phyloP scores from a whole-genome alignment of 2,329 filamentous ascomycete species.

The Thermochaetoides dissita region DNA sequence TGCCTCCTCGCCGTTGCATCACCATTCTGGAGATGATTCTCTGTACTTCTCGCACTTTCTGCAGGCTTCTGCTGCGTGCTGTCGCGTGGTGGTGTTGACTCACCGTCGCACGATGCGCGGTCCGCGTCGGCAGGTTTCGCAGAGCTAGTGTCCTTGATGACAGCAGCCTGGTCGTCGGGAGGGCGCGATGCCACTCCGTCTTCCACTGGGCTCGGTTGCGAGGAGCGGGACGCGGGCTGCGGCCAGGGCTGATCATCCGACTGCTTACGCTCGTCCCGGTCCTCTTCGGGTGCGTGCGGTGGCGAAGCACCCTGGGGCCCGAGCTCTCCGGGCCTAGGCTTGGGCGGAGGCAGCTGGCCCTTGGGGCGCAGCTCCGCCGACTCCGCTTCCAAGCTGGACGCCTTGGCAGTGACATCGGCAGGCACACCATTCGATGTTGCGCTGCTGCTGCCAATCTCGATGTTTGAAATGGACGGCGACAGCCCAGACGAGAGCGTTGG shows the following conservation, averaged over 20 bases:
- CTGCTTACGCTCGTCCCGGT: conserved; percentile 3
- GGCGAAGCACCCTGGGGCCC: conserved; percentile 4
- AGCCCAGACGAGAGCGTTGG: conserved; percentile 11
- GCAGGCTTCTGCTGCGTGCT: conserved; percentile 3
- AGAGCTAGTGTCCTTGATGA: neutral
- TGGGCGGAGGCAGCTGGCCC: conserved; percentile 12
- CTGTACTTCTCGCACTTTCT: conserved; percentile 3
- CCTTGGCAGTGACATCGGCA: too few relatives aligned
- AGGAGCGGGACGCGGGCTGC: too few relatives aligned
- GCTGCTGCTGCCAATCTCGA: conserved; percentile 20
- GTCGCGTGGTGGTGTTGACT: conserved; percentile 4
- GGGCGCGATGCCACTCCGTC: neutral
- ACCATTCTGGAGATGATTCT: neutral
- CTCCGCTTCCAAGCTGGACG: too few relatives aligned
- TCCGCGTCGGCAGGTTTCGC: conserved; percentile 8
- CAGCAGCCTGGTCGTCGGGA: conserved; percentile 1
- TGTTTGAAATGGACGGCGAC: conserved; percentile 22
- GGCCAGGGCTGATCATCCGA: too few relatives aligned
- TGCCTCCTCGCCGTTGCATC: conserved; percentile 3
- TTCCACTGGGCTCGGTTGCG: too few relatives aligned
- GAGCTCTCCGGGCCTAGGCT: conserved; percentile 15
- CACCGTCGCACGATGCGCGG: conserved; percentile 4
- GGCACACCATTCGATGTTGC: conserved; percentile 1
- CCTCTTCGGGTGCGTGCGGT: neutral
- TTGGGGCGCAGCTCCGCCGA: too few relatives aligned